These are phyloP conservation scores for Thinopyrum obtusiflorum DNA, from an alignment of 202 grass and related monocot genomes.

Conservation along the genomic window DNA sequence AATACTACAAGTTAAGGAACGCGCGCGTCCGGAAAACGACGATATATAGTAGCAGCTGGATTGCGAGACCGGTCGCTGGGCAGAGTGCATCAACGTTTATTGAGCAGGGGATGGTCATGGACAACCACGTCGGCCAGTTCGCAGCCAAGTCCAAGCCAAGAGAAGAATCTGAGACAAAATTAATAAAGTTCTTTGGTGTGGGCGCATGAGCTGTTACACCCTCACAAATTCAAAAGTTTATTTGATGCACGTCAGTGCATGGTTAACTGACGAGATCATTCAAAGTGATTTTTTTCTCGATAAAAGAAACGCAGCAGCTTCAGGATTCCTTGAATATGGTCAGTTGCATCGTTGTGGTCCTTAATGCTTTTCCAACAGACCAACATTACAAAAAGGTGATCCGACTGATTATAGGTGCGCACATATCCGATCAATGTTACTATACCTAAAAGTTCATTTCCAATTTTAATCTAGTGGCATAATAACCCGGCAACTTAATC, in stretches of 20 bases:
- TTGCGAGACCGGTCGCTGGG: too few relatives aligned
- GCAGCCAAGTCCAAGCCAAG: too few relatives aligned
- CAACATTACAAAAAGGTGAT: not conserved
- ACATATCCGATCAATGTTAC: not conserved
- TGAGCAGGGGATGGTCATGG: too few relatives aligned
- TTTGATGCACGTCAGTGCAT: too few relatives aligned
- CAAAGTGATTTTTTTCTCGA: not conserved
- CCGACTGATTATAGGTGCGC: not conserved
- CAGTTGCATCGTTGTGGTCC: not conserved
- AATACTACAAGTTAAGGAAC: too few relatives aligned
- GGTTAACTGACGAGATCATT: not conserved
- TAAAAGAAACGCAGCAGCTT: not conserved
- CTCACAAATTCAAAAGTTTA: too few relatives aligned
- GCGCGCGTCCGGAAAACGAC: too few relatives aligned
- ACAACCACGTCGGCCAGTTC: too few relatives aligned
- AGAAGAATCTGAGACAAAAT: not conserved
- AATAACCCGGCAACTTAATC: not conserved
- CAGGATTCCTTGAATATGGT: not conserved
- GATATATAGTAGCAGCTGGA: too few relatives aligned
- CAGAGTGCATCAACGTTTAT: too few relatives aligned
- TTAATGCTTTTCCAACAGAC: not conserved
- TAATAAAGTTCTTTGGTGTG: not conserved
- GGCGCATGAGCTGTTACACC: too few relatives aligned
- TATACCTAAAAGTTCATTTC: not conserved
- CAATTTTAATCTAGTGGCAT: not conserved